phyloP scores from a whole-genome alignment of 371 early-diverging fungal species.

The Lichtheimia ramosa region DNA sequence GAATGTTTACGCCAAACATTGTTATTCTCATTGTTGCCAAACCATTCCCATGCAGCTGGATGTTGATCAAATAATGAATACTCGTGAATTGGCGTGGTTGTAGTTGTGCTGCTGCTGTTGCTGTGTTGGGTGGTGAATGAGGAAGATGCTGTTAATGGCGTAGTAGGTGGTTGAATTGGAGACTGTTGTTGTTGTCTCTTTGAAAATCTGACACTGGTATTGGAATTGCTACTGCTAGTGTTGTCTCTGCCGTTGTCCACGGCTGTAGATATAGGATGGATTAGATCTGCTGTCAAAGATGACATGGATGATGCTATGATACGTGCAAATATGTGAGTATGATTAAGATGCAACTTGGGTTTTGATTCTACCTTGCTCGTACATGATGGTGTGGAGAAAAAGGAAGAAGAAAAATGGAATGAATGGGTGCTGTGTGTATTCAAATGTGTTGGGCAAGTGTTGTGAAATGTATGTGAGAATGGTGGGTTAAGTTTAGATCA shows the following conservation, averaged over 20 bases:
- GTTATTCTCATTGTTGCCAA: constrained; percentile 5
- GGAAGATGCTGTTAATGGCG: constrained; percentile 4
- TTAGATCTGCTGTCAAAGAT: constrained; percentile 2
- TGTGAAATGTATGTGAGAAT: background rate
- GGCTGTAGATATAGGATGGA: background rate
- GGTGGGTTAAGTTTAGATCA: background rate
- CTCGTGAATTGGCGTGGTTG: constrained; percentile 1
- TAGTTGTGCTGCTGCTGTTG: constrained; percentile 3
- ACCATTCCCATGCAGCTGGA: constrained; percentile 10
- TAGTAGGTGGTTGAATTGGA: constrained; percentile 7
- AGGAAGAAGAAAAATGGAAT: background rate
- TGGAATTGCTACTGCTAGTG: constrained; percentile 2
- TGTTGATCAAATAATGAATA: constrained; percentile 21
- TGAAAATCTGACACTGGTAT: background rate
- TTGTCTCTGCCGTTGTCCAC: background rate
- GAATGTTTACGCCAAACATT: constrained; percentile 25
- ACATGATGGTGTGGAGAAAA: constrained; percentile 6
- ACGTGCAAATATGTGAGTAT: constrained; percentile 1
- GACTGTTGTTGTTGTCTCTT: background rate
- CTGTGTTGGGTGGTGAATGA: background rate
- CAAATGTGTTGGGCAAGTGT: background rate
- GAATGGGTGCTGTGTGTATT: background rate
- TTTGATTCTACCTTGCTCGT: constrained; percentile 12
- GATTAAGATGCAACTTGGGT: background rate
- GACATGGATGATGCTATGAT: background rate